phyloP scores from a whole-genome alignment of 805 yeast genomes.

The Suhomyces vadensis region DNA sequence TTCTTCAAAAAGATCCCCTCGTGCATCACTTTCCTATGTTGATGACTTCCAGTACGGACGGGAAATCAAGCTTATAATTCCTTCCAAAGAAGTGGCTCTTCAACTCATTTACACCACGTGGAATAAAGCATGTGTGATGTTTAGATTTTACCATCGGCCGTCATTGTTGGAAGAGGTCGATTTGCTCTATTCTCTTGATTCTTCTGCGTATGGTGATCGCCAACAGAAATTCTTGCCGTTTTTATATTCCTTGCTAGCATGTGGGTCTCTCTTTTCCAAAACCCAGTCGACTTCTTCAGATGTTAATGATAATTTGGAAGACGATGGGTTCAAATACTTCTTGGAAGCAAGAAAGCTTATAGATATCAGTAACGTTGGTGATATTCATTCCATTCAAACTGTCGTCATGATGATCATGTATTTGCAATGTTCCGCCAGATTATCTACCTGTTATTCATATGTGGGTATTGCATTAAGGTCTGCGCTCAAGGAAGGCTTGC shows the following conservation, averaged over 20 bases:
- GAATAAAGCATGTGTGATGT: constrained; percentile 82
- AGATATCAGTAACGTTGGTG: constrained; percentile 83
- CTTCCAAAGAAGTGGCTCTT: constrained; percentile 72
- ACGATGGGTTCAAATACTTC: constrained; percentile 79
- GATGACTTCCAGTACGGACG: constrained; percentile 29
- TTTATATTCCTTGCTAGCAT: constrained; percentile 83
- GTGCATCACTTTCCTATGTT: constrained; percentile 17
- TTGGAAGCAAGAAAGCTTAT: constrained; percentile 76
- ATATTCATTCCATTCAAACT: constrained; percentile 79
- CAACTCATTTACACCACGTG: constrained; percentile 74
- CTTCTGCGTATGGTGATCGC: constrained; percentile 66
- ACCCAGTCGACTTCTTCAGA: constrained; percentile 27
- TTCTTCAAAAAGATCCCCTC: constrained; percentile 5
- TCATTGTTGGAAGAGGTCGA: constrained; percentile 73
- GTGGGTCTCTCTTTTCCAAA: constrained; percentile 77
- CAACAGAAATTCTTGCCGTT: constrained; percentile 77
- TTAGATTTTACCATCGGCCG: constrained; percentile 85
- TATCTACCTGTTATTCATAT: constrained; percentile 85
- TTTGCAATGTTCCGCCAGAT: constrained; percentile 83
- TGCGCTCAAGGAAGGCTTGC: constrained; percentile 80
- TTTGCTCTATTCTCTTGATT: constrained; percentile 73
- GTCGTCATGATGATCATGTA: constrained; percentile 83
- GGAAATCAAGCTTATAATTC: constrained; percentile 68
- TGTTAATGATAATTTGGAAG: constrained; percentile 49
- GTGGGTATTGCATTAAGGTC: constrained; percentile 85